A percentile compares a stretch with the other conserved stretches of the same genome.
Evolutionary conservation across 805 yeast species (phyloP).

Genomic region (Wickerhamiella parazyma): DNA sequence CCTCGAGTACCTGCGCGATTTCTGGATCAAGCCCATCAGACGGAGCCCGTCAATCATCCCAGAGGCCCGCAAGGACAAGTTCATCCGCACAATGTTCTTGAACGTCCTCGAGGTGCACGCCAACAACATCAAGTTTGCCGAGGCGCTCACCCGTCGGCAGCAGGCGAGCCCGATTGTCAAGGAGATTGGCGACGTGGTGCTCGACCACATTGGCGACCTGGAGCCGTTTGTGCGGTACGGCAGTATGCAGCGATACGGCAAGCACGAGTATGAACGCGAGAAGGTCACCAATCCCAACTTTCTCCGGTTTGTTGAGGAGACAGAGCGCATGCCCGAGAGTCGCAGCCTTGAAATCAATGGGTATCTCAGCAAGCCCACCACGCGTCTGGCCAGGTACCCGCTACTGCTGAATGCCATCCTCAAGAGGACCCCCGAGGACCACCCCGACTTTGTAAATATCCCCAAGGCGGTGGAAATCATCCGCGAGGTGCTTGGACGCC

Average conservation of each 20-base stretch:
- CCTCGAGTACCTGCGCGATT: slow-evolving; percentile 81
- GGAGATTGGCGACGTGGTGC: slow-evolving; percentile 73
- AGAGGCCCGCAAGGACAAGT: slow-evolving; percentile 76
- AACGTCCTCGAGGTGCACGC: slow-evolving; percentile 78
- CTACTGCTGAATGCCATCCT: slow-evolving; percentile 67
- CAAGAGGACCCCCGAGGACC: slow-evolving; percentile 65
- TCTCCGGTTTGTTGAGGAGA: slow-evolving; percentile 86
- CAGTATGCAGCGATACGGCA: slow-evolving; percentile 89
- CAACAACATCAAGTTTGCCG: slow-evolving; percentile 74
- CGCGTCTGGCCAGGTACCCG: slow-evolving; percentile 91
- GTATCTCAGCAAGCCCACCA: slow-evolving; percentile 86
- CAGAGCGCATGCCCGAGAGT: slow-evolving; percentile 70
- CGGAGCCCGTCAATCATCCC: slow-evolving; percentile 82
- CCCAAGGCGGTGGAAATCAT: slow-evolving; percentile 62
- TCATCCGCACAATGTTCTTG: slow-evolving; percentile 81
- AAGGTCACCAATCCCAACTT: slow-evolving; percentile 79
- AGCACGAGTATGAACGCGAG: slow-evolving; percentile 88
- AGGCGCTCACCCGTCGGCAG: slow-evolving; percentile 77
- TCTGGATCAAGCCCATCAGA: slow-evolving; percentile 82
- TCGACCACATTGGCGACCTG: slow-evolving; percentile 72
- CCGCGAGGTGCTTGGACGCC: slow-evolving; percentile 58
- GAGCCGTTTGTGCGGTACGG: slow-evolving; percentile 90
- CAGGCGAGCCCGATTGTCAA: slow-evolving; percentile 72
- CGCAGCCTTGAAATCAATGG: slow-evolving; percentile 86
- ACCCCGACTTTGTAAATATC: slow-evolving; percentile 57